phyloP scores from a whole-genome alignment of 2,329 filamentous ascomycete species.

The Lomentospora prolificans region DNA sequence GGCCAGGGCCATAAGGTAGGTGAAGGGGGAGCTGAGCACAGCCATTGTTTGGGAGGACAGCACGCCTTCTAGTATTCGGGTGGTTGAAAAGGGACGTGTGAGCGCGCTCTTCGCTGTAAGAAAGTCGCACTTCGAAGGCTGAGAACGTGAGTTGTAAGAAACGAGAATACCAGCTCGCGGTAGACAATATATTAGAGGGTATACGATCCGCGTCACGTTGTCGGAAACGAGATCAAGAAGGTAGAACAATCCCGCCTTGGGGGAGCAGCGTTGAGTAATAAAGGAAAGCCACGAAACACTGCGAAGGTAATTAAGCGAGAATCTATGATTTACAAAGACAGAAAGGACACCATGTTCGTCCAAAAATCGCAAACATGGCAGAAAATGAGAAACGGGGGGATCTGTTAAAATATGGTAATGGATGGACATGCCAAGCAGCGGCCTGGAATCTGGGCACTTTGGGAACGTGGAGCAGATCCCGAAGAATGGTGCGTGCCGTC shows the following conservation, averaged over 20 bases:
- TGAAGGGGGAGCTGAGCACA: background rate
- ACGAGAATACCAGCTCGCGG: background rate
- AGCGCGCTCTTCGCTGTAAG: too few relatives aligned
- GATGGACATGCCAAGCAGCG: background rate
- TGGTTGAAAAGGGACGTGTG: background rate
- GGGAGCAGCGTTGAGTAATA: background rate
- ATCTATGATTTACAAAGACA: background rate
- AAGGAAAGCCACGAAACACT: background rate
- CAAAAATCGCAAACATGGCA: background rate
- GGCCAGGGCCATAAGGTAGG: background rate
- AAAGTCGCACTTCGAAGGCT: too few relatives aligned
- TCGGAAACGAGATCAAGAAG: too few relatives aligned
- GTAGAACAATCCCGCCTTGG: too few relatives aligned
- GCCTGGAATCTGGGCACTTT: background rate
- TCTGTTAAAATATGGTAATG: background rate
- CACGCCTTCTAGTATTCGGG: too few relatives aligned
- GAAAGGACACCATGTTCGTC: constrained; percentile 3
- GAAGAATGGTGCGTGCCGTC: background rate
- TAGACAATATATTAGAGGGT: background rate
- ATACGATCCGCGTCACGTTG: too few relatives aligned
- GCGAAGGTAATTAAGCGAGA: background rate
- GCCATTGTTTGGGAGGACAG: too few relatives aligned
- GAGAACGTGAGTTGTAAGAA: too few relatives aligned
- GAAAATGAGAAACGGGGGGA: background rate
- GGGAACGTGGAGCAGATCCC: background rate